Evolutionary conservation across 345 rosid genomes (phyloP).

Genomic region (Sonneratia alba): DNA sequence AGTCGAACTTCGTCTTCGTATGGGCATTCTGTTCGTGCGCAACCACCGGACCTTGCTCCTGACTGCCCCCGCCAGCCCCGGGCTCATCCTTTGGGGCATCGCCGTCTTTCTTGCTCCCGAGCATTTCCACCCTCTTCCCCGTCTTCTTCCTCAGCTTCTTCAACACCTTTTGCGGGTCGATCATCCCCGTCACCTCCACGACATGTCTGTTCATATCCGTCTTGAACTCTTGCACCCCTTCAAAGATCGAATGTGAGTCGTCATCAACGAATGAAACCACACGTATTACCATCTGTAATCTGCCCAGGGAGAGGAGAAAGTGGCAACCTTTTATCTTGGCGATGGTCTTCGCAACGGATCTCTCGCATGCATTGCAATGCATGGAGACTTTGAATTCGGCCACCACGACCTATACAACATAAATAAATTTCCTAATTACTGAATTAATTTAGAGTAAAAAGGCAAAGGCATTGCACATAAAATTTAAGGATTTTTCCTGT

Average conservation of each 20-base stretch:
- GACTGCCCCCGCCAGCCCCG: background rate
- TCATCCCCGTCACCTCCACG: constrained; percentile 43
- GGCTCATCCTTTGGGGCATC: background rate
- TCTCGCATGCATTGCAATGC: constrained; percentile 82
- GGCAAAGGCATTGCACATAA: background rate
- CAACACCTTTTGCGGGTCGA: constrained; percentile 48
- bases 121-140: constrained; percentile 39
- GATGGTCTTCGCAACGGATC: constrained; percentile 44
- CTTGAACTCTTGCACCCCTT: constrained; percentile 61
- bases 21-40: background rate
- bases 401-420: constrained; percentile 24
- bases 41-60: background rate
- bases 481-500: background rate
- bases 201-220: constrained; percentile 61
- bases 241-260: background rate
- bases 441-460: background rate
- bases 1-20: constrained; percentile 5
- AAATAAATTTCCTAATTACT: background rate
- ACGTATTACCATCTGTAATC: background rate
- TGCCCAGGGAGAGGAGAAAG: background rate
- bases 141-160: constrained; percentile 69
- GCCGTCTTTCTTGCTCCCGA: constrained; percentile 12
- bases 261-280: too few relatives aligned
- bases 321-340: constrained; percentile 50
- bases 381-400: constrained; percentile 47